Evolutionary conservation across 2,329 filamentous ascomycete genomes (phyloP).

Genomic region (Talaromyces sp.): DNA sequence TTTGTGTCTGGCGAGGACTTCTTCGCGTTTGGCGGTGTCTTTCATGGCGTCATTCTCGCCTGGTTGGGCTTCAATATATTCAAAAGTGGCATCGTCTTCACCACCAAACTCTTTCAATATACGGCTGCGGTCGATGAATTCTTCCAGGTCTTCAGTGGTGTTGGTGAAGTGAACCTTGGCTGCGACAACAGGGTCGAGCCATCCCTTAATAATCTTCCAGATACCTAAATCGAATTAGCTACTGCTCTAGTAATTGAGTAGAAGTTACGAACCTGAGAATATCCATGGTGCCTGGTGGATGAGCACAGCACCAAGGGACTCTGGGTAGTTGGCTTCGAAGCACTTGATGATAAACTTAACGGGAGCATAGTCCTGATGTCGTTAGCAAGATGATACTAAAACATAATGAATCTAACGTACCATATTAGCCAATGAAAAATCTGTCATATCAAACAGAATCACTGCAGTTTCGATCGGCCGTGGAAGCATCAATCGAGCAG

Average conservation of each 20-base stretch:
- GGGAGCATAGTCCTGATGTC: constrained; percentile 74
- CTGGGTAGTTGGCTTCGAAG: constrained; percentile 97
- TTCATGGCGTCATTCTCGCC: constrained; percentile 78
- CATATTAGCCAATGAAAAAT: constrained; percentile 94
- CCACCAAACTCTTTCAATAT: constrained; percentile 85
- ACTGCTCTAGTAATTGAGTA: not conserved
- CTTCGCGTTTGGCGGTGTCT: constrained; percentile 62
- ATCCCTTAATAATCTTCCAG: constrained; percentile 92
- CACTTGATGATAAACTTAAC: constrained; percentile 99
- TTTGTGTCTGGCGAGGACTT: constrained; percentile 63
- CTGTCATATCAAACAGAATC: constrained; percentile 93
- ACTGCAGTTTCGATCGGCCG: constrained; percentile 87
- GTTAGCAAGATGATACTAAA: not conserved
- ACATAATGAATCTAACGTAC: constrained; percentile 43
- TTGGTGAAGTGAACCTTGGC: constrained; percentile 92
- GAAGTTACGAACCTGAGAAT: constrained; percentile 69
- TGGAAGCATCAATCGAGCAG: constrained; percentile 76
- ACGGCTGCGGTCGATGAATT: constrained; percentile 68
- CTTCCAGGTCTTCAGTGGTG: constrained; percentile 71
- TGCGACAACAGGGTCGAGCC: constrained; percentile 95
- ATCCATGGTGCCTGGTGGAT: constrained; percentile 97
- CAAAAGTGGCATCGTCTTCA: constrained; percentile 78
- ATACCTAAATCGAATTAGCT: constrained; percentile 58
- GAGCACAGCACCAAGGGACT: constrained; percentile 82
- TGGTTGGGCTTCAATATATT: constrained; percentile 71